Evolutionary conservation across 768 basidiomycete species (phyloP), one percentile per base, ranked within the genome.

Genomic region (Pilatotrama ljubarskyi): DNA sequence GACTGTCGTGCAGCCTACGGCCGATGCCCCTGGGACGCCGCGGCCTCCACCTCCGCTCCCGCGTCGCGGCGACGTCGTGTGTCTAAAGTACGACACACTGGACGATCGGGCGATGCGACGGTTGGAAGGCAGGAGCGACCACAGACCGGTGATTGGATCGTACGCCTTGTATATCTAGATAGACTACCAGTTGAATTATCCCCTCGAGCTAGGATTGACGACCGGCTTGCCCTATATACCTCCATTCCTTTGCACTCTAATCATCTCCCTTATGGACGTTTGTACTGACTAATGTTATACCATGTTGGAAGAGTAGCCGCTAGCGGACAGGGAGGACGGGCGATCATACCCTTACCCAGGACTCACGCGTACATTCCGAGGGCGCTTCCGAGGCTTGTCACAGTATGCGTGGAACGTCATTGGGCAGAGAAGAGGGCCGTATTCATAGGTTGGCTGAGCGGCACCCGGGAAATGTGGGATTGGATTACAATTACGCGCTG

Each of bases 141-240:
- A 95, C 69, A 76, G 92, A 37, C 92, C 92, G 0, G 91, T 94
- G n/a, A 84, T 91, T 61, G 90, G 90, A 55, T 82, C 83, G 22
- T 93, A 90, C 68, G 83, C 83, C 41, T 77, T 90, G 51, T 91
- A 88, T 73, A 64, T 90, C 46, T 76, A 58, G 56, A 51, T 57
- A 49, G 55, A 57, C 25, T 50, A 57, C 55, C 42, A 6, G 18
- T 2, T 7, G 41, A 32, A 3, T 2, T 49, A 24, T 18, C 32
- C 17, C 32, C 17, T 47, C 55, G n/a, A 40, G 25, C n/a, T 37
- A 18, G 35, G 2, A 17, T 18, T 3, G 51, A 14, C n/a, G 43
- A 37, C 36, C 35, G 17, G 29, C 46, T 35, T n/a, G 55, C 43
- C n/a, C 36, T 38, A 57, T 49, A 57, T 57, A 57, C 37, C 36